These are phyloP conservation scores for Pichia kluyveri DNA, from an alignment of 805 yeast genomes.

Conservation along the genomic window DNA sequence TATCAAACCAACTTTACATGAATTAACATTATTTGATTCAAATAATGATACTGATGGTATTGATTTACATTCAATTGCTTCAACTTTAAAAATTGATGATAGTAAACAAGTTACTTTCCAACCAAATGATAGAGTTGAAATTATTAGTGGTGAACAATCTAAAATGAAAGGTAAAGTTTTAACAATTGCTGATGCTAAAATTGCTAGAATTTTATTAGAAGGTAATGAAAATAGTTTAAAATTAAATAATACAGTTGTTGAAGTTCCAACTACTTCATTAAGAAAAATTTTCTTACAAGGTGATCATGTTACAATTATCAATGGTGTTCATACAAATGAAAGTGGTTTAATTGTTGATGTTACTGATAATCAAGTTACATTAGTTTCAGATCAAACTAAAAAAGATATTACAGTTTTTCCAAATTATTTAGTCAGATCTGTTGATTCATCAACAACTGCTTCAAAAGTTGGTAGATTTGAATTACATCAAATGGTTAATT, in stretches of 20 bases:
- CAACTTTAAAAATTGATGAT: constrained; percentile 62
- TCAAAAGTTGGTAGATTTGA: constrained; percentile 70
- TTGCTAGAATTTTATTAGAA: constrained; percentile 42
- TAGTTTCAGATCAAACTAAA: constrained; percentile 81
- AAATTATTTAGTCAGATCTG: constrained; percentile 80
- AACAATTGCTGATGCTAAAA: constrained; percentile 49
- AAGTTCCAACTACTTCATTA: constrained; percentile 72
- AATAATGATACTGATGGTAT: constrained; percentile 51
- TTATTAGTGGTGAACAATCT: constrained; percentile 87
- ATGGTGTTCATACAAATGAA: constrained; percentile 87
- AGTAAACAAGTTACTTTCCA: constrained; percentile 59
- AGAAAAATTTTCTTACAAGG: constrained; percentile 84
- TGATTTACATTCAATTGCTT: constrained; percentile 80
- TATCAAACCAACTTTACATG: constrained; percentile 83
- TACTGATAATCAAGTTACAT: constrained; percentile 76
- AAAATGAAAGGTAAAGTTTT: constrained; percentile 77
- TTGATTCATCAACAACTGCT: constrained; percentile 70
- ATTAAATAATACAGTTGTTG: constrained; percentile 49
- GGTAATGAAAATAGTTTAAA: constrained; percentile 45
- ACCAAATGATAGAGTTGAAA: constrained; percentile 91
- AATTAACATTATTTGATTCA: constrained; percentile 69
- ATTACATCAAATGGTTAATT: constrained; percentile 80
- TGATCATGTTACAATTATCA: constrained; percentile 88
- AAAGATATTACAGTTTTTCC: constrained; percentile 90
- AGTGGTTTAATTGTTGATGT: constrained; percentile 88